phyloP scores from a whole-genome alignment of 306 rosid species.

The Vachellia collinsii region DNA sequence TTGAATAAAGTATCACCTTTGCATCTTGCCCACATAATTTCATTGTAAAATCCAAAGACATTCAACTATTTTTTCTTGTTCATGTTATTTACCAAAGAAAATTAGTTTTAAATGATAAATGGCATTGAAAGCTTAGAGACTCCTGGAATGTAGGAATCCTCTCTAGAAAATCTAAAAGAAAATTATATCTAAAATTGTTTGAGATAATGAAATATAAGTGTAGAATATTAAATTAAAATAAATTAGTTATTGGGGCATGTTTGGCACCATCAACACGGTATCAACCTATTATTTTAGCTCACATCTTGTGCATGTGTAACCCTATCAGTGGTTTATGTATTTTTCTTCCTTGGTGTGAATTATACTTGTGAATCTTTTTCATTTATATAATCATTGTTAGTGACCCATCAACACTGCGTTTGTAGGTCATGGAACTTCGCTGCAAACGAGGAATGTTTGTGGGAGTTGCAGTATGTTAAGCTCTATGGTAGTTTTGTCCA shows the following conservation, averaged over 20 bases:
- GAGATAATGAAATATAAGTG: background rate
- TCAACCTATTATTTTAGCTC: constrained; percentile 15
- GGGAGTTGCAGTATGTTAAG: constrained; percentile 63
- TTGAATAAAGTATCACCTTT: too few relatives aligned
- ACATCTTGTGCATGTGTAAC: constrained; percentile 10
- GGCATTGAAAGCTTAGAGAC: background rate
- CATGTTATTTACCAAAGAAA: background rate
- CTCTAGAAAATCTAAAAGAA: background rate
- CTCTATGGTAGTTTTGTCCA: constrained; percentile 49
- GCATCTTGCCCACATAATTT: too few relatives aligned
- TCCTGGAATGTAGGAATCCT: background rate
- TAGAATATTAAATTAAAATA: background rate
- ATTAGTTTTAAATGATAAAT: background rate
- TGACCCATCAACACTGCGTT: constrained; percentile 38
- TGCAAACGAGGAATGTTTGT: constrained; percentile 69
- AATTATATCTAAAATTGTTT: too few relatives aligned
- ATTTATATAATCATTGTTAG: constrained; percentile 2
- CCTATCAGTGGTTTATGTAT: background rate
- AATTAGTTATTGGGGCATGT: background rate
- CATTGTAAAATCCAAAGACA: background rate
- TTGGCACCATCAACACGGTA: background rate
- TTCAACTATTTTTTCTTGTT: background rate
- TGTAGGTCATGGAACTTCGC: constrained; percentile 88
- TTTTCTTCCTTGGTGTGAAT: constrained; percentile 15
- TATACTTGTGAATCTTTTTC: constrained; percentile 19